phyloP scores from a whole-genome alignment of 176 grass and related monocot genomes.

The Bonia amplexicaulis region DNA sequence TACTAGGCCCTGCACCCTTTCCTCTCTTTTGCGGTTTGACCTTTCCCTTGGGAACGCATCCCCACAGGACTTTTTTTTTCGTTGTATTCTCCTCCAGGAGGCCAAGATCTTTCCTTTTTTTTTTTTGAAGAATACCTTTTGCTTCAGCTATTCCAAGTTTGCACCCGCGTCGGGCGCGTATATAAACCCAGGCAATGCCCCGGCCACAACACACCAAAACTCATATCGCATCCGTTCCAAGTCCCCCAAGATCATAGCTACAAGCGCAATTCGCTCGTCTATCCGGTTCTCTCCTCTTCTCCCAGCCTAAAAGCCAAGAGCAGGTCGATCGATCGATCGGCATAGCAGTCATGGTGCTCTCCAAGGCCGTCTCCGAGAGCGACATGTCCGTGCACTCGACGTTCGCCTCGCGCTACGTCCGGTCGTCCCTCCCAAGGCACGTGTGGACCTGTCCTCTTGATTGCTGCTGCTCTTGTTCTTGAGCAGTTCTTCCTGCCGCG shows the following conservation, averaged over 20 bases:
- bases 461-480: neutral
- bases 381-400: conserved; percentile 90
- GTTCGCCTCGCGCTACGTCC: conserved; percentile 94
- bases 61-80: neutral
- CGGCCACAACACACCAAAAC: conserved; percentile 8
- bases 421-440: conserved; percentile 73
- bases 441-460: neutral
- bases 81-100: neutral
- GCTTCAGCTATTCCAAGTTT: neutral
- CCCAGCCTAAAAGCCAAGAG: neutral
- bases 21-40: neutral
- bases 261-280: neutral
- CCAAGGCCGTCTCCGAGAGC: conserved; percentile 55
- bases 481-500: neutral
- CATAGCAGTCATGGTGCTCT: conserved; percentile 43
- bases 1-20: neutral
- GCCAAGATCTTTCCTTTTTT: neutral
- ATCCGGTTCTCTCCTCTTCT: neutral
- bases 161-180: neutral
- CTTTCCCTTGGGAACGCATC: neutral
- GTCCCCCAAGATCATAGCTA: neutral
- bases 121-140: too few species aligned
- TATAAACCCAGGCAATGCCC: conserved; percentile 17
- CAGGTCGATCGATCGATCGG: neutral
- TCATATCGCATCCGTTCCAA: neutral